Base-by-base conservation (phyloP, 495 filamentous ascomycete species). In the Aspergillus biplanus region DNA sequence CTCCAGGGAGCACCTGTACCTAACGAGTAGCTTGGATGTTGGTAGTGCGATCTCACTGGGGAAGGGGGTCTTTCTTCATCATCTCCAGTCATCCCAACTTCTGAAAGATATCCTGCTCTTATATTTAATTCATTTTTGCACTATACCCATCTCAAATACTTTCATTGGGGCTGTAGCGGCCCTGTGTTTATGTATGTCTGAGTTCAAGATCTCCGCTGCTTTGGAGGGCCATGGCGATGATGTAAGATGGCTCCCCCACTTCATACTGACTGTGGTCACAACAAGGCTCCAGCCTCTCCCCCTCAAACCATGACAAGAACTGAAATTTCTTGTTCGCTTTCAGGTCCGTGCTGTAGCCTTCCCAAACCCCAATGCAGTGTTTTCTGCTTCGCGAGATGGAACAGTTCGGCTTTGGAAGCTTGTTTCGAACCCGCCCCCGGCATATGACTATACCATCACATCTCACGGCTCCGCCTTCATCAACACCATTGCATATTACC, bases 301-400 rank as follows among this genome's bases (percentile, higher is more conserved):
- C 59, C 53, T 47, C 13, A 18, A 56, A 53, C 47, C 33, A 49
- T 46, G 47, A 58, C 48, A 39, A 58, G 61, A 70, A 35, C 70
- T 50, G 39, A 33, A 34, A 59, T 61, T 59, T 57, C 15, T 52
- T 55, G 34, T 61, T 67, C 32, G 34, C 21, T 33, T 56, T 4
- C 68, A 99, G 95, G 95, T 99, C 71, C 92, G 95, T 64, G 87
- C 85, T 64, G 91, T 99, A 65, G 80, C 79, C 71, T 98, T 95
- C 71, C 92, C 93, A 15, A 79, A 82, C 52, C 79, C 90, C 59
- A 86, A 90, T 65, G 76, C 86, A 53, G 78, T 97, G 34, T 73
- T 96, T 61, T 96, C 95, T 12, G 91, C 91, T 21, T 97, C 94
- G 58, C 85, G 96, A 74, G 96, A 98, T 82, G 87, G 87, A 59